Percentiles rank a stretch among this genome's conserved stretches.
These are phyloP conservation scores for Boletus sp. DNA, from an alignment of 768 basidiomycete species.

Conservation along the genomic window DNA sequence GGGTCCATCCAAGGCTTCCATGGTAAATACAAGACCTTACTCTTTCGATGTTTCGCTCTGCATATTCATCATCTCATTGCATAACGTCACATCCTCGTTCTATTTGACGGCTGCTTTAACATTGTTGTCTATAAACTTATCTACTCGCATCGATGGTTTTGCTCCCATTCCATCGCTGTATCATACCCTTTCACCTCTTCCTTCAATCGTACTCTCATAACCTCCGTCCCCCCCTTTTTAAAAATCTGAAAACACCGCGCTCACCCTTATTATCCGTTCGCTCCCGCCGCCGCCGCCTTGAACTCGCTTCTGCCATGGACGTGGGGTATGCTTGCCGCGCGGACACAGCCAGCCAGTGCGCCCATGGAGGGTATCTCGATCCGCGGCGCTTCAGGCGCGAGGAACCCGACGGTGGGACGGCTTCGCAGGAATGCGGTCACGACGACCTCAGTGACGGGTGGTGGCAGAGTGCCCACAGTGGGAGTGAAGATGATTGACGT, in stretches of 20 bases:
- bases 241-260: slow-evolving; percentile 32
- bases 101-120: slow-evolving; percentile 11
- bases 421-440: slow-evolving; percentile 59
- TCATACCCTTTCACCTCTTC: slow-evolving; percentile 3
- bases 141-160: slow-evolving; percentile 15
- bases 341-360: slow-evolving; percentile 32
- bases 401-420: slow-evolving; percentile 44
- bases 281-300: slow-evolving; percentile 25
- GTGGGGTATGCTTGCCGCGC: slow-evolving; percentile 38
- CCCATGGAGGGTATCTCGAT: slow-evolving; percentile 57
- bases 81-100: slow-evolving; percentile 19
- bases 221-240: not conserved
- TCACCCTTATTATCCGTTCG: slow-evolving; percentile 36
- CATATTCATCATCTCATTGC: slow-evolving; percentile 28
- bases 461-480: slow-evolving; percentile 18
- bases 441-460: slow-evolving; percentile 9
- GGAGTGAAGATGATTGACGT: slow-evolving; percentile 49
- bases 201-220: slow-evolving; percentile 11
- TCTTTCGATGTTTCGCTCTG: slow-evolving; percentile 21
- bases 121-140: slow-evolving; percentile 16
- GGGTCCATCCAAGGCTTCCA: slow-evolving; percentile 47
- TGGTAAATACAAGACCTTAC: slow-evolving; percentile 63
- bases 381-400: slow-evolving; percentile 57
- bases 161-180: slow-evolving; percentile 9
- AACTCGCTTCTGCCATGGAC: slow-evolving; percentile 19